Percentiles rank a stretch among this genome's conserved stretches.
Conservation (phyloP, 2,329 filamentous ascomycete species). For the Pseudogymnoascus sp. region DNA sequence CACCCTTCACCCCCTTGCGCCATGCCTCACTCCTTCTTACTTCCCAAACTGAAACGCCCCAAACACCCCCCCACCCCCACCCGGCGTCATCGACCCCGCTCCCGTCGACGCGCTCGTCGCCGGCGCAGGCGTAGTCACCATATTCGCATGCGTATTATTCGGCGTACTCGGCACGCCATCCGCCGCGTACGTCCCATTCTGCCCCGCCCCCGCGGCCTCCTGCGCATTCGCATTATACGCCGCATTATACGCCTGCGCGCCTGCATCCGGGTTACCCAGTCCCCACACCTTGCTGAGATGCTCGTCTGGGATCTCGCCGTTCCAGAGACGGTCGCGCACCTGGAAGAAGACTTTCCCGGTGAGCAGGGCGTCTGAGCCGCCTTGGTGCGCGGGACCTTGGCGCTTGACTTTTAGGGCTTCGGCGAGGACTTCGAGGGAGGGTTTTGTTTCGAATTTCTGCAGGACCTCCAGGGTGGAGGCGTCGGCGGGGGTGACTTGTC, state of each 20-base stretch:
- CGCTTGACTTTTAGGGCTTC: constrained; percentile 88
- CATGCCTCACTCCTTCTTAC: constrained; percentile 11
- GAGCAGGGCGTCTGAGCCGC: constrained; percentile 85
- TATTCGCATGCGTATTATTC: constrained; percentile 57
- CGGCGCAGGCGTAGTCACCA: constrained; percentile 40
- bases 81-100: constrained; percentile 70
- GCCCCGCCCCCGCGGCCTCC: constrained; percentile 43
- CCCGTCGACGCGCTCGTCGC: constrained; percentile 44
- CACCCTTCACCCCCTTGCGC: too few relatives aligned
- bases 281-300: constrained; percentile 91
- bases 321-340: constrained; percentile 81
- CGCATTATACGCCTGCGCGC: constrained; percentile 30
- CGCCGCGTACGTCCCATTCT: constrained; percentile 44
- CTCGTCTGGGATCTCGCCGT: constrained; percentile 69
- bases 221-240: constrained; percentile 33
- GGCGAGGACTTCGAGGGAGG: constrained; percentile 85
- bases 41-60: constrained; percentile 50
- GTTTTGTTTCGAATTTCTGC: constrained; percentile 80
- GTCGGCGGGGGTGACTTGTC: constrained; percentile 55
- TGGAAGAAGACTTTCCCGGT: constrained; percentile 95
- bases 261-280: constrained; percentile 61
- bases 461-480: constrained; percentile 64
- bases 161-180: constrained; percentile 54
- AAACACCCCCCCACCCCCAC: constrained; percentile 66
- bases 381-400: constrained; percentile 80